Percentiles rank a stretch among this genome's conserved stretches.
phyloP scores from a whole-genome alignment of 139 green algal species.

The Yamagishiella unicocca region DNA sequence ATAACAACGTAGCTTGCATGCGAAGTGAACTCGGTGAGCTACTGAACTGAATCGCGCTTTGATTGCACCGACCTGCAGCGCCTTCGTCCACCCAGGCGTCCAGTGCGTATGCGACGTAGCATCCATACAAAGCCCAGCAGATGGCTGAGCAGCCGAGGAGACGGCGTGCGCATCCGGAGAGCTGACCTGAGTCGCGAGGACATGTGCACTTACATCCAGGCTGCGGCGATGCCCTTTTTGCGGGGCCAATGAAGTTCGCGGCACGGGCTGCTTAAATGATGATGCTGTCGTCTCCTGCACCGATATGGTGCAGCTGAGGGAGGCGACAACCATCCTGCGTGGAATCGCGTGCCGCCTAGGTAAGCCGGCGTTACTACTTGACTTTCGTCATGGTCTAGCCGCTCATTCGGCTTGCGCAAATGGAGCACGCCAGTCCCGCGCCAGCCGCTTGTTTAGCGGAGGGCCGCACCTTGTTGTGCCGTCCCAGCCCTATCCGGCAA shows the following conservation, averaged over 20 bases:
- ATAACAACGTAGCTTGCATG: neutral
- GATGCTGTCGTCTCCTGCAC: slow-evolving; percentile 16
- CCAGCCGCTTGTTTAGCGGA: too few species aligned
- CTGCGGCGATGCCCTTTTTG: neutral
- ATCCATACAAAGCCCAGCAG: neutral
- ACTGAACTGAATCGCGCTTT: neutral
- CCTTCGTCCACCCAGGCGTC: neutral
- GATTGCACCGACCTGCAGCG: slow-evolving; percentile 4
- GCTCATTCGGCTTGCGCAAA: too few species aligned
- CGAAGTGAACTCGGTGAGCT: neutral
- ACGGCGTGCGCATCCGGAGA: neutral
- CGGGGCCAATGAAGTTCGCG: neutral
- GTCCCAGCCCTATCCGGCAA: too few species aligned
- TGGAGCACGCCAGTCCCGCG: too few species aligned
- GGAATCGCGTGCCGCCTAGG: too few species aligned
- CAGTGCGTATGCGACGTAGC: neutral
- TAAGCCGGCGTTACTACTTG: too few species aligned
- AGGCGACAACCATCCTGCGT: slow-evolving; percentile 14
- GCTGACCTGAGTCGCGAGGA: neutral
- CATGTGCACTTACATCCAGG: slow-evolving; percentile 8
- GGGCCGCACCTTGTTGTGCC: too few species aligned
- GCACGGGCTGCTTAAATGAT: neutral
- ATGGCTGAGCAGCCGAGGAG: neutral
- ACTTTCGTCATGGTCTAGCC: too few species aligned
- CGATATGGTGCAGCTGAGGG: neutral